Evolutionary conservation across 192 early-diverging fungal species (phyloP).

Genomic region (Coemansia sp.): DNA sequence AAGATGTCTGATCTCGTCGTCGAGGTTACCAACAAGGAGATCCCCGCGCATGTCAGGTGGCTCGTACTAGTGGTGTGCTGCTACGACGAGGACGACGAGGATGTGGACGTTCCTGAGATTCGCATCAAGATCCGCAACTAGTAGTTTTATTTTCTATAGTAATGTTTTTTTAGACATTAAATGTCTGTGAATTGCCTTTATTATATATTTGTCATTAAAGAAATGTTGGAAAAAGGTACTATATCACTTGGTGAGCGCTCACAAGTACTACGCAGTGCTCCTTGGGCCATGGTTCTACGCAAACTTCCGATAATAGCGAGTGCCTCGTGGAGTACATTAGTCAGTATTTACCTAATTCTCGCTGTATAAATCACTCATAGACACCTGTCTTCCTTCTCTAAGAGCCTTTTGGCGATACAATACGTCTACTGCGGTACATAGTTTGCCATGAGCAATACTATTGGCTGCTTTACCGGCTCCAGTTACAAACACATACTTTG

Average conservation of each 20-base stretch:
- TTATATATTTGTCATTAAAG: too few species aligned
- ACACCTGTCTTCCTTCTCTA: too few species aligned
- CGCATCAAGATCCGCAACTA: slow-evolving; percentile 50
- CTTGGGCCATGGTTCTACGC: too few species aligned
- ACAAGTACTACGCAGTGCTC: too few species aligned
- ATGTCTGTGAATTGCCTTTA: too few species aligned
- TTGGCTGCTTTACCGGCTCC: not conserved
- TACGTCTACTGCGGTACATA: not conserved
- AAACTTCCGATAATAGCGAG: too few species aligned
- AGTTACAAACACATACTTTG: not conserved
- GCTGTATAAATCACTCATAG: too few species aligned
- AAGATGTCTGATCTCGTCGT: slow-evolving; percentile 81
- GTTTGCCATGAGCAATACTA: not conserved
- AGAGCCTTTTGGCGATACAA: not conserved
- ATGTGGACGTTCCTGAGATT: slow-evolving; percentile 72
- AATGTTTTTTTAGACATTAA: too few species aligned
- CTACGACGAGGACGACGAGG: slow-evolving; percentile 87
- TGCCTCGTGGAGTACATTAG: too few species aligned
- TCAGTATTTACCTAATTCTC: too few species aligned
- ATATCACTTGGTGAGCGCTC: too few species aligned
- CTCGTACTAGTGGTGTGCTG: slow-evolving; percentile 87
- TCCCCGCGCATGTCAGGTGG: slow-evolving; percentile 83
- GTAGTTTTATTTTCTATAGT: not conserved
- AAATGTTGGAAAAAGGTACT: too few species aligned
- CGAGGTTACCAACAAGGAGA: slow-evolving; percentile 84